These are phyloP conservation scores for Jimgerdemannia lactiflua DNA, from an alignment of 192 early-diverging fungal species.

Conservation along the genomic window DNA sequence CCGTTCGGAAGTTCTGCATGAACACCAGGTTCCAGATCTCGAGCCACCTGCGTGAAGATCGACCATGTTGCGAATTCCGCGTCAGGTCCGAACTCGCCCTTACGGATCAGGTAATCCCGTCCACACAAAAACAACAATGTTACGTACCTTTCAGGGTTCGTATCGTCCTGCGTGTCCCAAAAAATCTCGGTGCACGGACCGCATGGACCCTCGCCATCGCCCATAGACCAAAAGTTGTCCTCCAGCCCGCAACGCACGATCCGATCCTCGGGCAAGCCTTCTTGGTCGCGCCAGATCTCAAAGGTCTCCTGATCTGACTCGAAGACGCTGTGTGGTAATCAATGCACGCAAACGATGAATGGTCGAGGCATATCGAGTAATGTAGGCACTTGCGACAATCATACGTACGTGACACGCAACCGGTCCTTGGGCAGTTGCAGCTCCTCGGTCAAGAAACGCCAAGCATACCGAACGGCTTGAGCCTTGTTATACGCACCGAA, in stretches of 20 bases:
- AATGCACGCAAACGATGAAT: neutral
- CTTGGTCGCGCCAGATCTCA: constrained; percentile 51
- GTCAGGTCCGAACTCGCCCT: neutral
- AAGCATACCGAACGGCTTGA: constrained; percentile 53
- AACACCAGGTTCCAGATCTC: constrained; percentile 68
- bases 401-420: constrained; percentile 54
- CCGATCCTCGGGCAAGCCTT: constrained; percentile 46
- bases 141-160: constrained; percentile 35
- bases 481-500: constrained; percentile 56
- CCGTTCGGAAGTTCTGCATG: constrained; percentile 52
- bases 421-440: constrained; percentile 46
- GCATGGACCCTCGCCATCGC: constrained; percentile 60
- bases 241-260: constrained; percentile 45
- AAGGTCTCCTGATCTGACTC: constrained; percentile 51
- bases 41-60: constrained; percentile 37
- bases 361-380: neutral
- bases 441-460: constrained; percentile 51
- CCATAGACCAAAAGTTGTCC: constrained; percentile 68
- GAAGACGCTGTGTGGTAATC: constrained; percentile 32
- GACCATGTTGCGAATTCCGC: neutral
- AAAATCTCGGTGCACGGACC: constrained; percentile 64
- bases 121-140: neutral
- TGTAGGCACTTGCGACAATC: neutral
- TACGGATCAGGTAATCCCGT: neutral
- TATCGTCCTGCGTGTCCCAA: constrained; percentile 52